These are phyloP conservation scores for Candida buenavistaensis DNA, from an alignment of 1,139 yeast species.

Conservation along the genomic window DNA sequence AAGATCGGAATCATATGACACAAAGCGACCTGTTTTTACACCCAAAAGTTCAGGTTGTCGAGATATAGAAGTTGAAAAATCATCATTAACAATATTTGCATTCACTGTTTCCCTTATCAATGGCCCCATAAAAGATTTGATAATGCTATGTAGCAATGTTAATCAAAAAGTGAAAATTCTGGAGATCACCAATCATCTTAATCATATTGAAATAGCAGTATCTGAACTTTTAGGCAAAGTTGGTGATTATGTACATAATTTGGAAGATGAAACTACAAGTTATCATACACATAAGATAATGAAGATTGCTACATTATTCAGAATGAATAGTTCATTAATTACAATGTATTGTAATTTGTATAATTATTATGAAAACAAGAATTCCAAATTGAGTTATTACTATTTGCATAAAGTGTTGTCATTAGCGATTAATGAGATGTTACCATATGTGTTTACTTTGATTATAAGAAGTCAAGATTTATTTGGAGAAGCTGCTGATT, in stretches of 20 bases:
- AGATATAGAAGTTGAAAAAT: constrained; percentile 18
- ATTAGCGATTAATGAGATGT: constrained; percentile 28
- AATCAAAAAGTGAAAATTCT: constrained; percentile 8
- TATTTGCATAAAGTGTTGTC: constrained; percentile 30
- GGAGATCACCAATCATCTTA: constrained; percentile 19
- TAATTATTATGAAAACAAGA: constrained; percentile 30
- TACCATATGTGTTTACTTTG: constrained; percentile 36
- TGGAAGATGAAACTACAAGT: constrained; percentile 13
- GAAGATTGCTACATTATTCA: constrained; percentile 33
- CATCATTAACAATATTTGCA: constrained; percentile 17
- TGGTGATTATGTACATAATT: constrained; percentile 32
- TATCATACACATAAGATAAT: constrained; percentile 31
- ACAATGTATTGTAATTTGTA: constrained; percentile 34
- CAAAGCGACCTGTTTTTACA: constrained; percentile 32
- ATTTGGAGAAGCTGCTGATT: constrained; percentile 32
- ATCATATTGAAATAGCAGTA: constrained; percentile 32
- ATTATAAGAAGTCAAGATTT: constrained; percentile 22
- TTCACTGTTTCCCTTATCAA: constrained; percentile 18
- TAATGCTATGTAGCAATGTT: constrained; percentile 8
- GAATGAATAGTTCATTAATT: constrained; percentile 26
- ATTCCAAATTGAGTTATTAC: constrained; percentile 23
- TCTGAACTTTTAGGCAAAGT: constrained; percentile 26
- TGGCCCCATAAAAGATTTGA: constrained; percentile 14
- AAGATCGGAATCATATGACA: constrained; percentile 34
- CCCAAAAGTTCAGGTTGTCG: constrained; percentile 13